phyloP scores from a whole-genome alignment of 75 land plant species.

The Selaginella tamariscina region DNA sequence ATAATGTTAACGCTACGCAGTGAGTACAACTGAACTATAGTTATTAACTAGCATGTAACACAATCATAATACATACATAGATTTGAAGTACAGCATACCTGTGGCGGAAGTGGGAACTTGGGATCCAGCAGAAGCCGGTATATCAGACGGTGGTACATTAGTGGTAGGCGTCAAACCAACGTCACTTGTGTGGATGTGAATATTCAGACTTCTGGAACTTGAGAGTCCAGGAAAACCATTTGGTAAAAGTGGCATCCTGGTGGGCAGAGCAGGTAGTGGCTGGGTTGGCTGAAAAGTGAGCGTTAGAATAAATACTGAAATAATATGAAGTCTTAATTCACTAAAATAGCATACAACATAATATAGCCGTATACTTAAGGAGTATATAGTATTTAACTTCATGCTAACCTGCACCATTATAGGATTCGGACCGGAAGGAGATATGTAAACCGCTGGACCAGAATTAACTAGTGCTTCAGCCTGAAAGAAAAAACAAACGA shows the following conservation, averaged over 20 bases:
- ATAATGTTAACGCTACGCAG: not conserved
- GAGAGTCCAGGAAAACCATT: conserved; percentile 27
- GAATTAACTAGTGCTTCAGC: conserved; percentile 84
- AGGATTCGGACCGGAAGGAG: conserved; percentile 83
- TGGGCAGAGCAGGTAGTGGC: conserved; percentile 42
- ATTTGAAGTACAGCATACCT: too few species aligned
- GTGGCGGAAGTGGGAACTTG: not conserved
- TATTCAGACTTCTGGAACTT: conserved; percentile 51
- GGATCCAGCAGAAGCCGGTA: not conserved
- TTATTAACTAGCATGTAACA: too few species aligned
- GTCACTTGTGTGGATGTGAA: conserved; percentile 29
- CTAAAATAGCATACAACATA: not conserved
- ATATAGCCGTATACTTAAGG: too few species aligned
- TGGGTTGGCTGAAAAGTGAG: conserved; percentile 45
- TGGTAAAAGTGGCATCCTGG: conserved; percentile 29
- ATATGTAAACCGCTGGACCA: conserved; percentile 88
- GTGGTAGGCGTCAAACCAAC: conserved; percentile 10
- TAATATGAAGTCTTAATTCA: not conserved
- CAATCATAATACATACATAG: too few species aligned
- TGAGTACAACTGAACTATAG: too few species aligned
- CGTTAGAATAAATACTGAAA: not conserved
- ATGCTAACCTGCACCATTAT: conserved; percentile 88
- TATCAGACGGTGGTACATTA: not conserved
- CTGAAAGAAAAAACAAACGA: too few species aligned
- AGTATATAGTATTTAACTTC: not conserved